Percentiles rank a stretch among this genome's conserved stretches.
Conservation (phyloP, 495 filamentous ascomycete genomes). For the Chaetomium tenue region DNA sequence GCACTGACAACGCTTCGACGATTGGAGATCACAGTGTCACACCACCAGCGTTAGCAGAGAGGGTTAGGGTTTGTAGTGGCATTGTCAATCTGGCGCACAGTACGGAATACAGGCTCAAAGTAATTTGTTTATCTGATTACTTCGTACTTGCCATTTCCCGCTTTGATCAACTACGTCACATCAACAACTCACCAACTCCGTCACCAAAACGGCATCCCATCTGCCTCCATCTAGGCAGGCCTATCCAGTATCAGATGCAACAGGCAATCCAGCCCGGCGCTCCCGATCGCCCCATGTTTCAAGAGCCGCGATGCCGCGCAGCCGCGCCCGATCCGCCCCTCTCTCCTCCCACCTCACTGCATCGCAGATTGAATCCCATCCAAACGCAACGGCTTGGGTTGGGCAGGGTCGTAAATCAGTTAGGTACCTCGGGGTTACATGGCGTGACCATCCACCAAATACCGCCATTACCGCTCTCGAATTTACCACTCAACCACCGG, state of each 20-base stretch:
- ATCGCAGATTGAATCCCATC: too few relatives aligned
- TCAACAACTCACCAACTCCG: background rate
- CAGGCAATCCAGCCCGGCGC: background rate
- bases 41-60: too few relatives aligned
- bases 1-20: too few relatives aligned
- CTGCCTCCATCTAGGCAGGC: background rate
- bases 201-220: background rate
- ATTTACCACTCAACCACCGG: background rate
- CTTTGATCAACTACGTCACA: background rate
- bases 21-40: too few relatives aligned
- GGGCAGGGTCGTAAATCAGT: too few relatives aligned
- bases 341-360: background rate
- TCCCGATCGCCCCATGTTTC: background rate
- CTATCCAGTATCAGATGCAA: too few relatives aligned
- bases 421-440: background rate
- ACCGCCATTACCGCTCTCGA: background rate
- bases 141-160: too few relatives aligned
- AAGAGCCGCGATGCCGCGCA: constrained; percentile 6
- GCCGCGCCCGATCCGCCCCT: background rate
- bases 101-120: too few relatives aligned
- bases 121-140: too few relatives aligned
- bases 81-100: too few relatives aligned
- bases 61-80: too few relatives aligned
- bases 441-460: background rate
- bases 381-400: too few relatives aligned